Evolutionary conservation across 2,329 filamentous ascomycete genomes (phyloP).

Genomic region (Apiospora hydei): DNA sequence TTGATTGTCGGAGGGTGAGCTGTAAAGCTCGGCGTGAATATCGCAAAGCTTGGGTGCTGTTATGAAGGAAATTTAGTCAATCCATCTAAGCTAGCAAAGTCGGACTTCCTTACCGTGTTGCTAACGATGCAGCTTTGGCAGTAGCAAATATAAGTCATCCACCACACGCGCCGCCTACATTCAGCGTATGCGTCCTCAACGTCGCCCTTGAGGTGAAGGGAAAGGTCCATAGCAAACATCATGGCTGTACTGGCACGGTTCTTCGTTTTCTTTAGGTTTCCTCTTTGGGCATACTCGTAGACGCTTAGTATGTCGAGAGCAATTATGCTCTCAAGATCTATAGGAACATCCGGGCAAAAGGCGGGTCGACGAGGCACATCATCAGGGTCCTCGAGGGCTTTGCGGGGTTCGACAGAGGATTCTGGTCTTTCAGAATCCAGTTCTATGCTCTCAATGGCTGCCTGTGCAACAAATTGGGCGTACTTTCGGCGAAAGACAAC

Average conservation of each 20-base stretch:
- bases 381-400: constrained; percentile 50
- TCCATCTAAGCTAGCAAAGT: not conserved
- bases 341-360: constrained; percentile 53
- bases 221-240: constrained; percentile 53
- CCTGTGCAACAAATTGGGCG: constrained; percentile 56
- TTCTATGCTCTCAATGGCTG: constrained; percentile 56
- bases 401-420: constrained; percentile 51
- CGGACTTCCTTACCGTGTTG: constrained; percentile 48
- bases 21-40: constrained; percentile 53
- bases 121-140: constrained; percentile 60
- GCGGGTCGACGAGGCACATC: constrained; percentile 43
- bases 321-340: constrained; percentile 56
- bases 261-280: constrained; percentile 60
- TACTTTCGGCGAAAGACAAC: constrained; percentile 53
- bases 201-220: constrained; percentile 49
- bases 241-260: constrained; percentile 56
- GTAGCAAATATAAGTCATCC: constrained; percentile 61
- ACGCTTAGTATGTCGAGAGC: constrained; percentile 56
- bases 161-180: constrained; percentile 56
- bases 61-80: constrained; percentile 10
- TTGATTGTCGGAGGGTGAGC: constrained; percentile 50
- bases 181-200: constrained; percentile 51
- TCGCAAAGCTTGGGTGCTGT: constrained; percentile 52
- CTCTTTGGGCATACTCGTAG: constrained; percentile 61
- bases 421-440: constrained; percentile 55